Evolutionary conservation across 345 rosid species (phyloP), one percentile per base, ranked within the genome.

Genomic region (Syzygium aromaticum): DNA sequence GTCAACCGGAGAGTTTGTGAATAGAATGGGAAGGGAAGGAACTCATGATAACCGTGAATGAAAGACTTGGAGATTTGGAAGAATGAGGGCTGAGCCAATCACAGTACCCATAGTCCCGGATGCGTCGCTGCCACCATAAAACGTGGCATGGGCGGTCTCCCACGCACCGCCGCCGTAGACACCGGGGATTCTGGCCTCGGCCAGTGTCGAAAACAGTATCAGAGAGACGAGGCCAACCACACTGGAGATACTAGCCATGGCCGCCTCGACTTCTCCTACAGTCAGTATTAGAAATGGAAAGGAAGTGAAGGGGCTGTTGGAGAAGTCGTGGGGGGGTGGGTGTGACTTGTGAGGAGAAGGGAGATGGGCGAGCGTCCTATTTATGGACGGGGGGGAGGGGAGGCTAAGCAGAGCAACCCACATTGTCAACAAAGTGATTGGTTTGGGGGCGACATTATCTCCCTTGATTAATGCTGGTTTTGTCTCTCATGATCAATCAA

Each of bases 121-220:
- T 85, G 98, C 98, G 82, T 97, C 98, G 10, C 85, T 91, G 43
- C 98, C 99, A 2, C 99, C 99, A 16, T 97, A 96, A 91, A 95
- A 97, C 61, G 99, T 96, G 87, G 99, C 99, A 73, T 96, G 98
- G 49, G 99, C 98, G 17, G 85, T 91, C 90, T 97, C 93, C 99
- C 99, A 97, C 8, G 88, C 54, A n/a, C 91, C 91, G 0, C 93
- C 93, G 5, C 64, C 2, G 89, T 88, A 92, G 83, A 51, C 88
- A 3, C 93, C 91, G 1, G 94, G 87, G 73, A 85, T 85, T 51
- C 89, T 77, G 85, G 89, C 89, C 4, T 88, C 85, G 17, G 38
- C 51, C 49, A 38, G 67, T 0, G 51, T 27, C 51, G 52, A 78
- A n/a, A 86, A 77, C 16, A 61, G 33, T 13, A 67, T 67, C 4